Base-by-base conservation (phyloP, 2,329 filamentous ascomycete genomes). In the Aureobasidium sp. region DNA sequence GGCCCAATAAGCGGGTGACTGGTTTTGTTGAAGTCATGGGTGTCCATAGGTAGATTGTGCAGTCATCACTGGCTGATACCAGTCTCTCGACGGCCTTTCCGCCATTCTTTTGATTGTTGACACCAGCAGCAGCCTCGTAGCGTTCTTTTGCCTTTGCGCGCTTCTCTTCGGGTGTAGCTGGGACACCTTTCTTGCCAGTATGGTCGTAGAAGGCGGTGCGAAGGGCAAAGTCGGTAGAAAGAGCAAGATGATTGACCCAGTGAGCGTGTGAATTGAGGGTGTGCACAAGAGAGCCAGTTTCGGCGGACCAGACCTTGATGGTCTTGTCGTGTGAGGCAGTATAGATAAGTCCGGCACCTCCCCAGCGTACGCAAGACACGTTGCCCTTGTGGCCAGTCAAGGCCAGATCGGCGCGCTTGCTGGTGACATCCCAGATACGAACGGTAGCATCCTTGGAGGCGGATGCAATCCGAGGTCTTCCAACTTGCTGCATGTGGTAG, bases 41-140 rank as follows among this genome's bases (percentile, higher is more conserved):
- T 64, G 95, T 90, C 93, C 93, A 99, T 8, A 99, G 82, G 72
- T 91, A 96, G 83, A 99, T 93, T 6, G 92, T 96, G 74, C 92
- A 96, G 74, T 99, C 94, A 71, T 97, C 94, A 67, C 88, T 93
- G 2, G 93, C 94, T 9, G 91, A 95, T 2, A 96, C 89, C 4
- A 97, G 77, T 31, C 90, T 84, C 77, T 99, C 94, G 1, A 89
- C 85, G 25, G 96, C 80, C 70, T 87, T 85, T 29, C 89, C 89
- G 66, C 87, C 84, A 27, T 48, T 58, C 39, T 56, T 52, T 14
- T 67, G 68, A 7, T 70, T 69, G 14, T 63, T 64, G 31, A 91
- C 81, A 2, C 82, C 89, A 5, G 91, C 90, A 1, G 91, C 91
- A 72, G 91, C 90, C 68, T 94, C 87, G 71, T 96, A 97, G 29